Percentiles rank a stretch among this genome's conserved stretches.
These are phyloP conservation scores for Arachnopeziza araneosa DNA, from an alignment of 2,329 filamentous ascomycete genomes.

Conservation along the genomic window DNA sequence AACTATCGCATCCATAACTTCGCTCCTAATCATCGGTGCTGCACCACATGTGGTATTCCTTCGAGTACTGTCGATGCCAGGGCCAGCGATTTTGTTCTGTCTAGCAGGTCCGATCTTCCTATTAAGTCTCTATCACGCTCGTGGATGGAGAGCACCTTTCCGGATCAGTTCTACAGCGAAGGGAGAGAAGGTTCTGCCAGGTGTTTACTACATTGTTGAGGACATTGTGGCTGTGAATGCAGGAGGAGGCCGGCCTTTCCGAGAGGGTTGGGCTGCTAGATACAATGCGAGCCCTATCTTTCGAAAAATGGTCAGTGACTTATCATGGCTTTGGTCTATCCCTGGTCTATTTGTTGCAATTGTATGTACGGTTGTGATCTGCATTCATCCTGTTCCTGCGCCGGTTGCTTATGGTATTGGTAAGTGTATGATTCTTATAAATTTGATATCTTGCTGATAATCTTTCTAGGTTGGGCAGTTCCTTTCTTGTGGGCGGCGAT, in stretches of 20 bases:
- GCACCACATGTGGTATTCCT: slow-evolving; percentile 45
- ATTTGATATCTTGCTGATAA: not conserved
- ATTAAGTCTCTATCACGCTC: slow-evolving; percentile 29
- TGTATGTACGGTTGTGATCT: slow-evolving; percentile 29
- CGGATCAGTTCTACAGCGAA: slow-evolving; percentile 15
- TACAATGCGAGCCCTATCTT: slow-evolving; percentile 38
- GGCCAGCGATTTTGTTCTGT: slow-evolving; percentile 45
- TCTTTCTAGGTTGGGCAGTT: slow-evolving; percentile 18
- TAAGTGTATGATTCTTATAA: slow-evolving; percentile 4
- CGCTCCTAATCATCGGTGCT: slow-evolving; percentile 44
- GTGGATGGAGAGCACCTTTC: slow-evolving; percentile 16
- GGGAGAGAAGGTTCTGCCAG: slow-evolving; percentile 35
- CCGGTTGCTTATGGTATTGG: slow-evolving; percentile 17
- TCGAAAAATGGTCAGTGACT: slow-evolving; percentile 33
- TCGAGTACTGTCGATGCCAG: slow-evolving; percentile 46
- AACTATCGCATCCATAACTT: slow-evolving; percentile 45
- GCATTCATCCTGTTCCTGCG: slow-evolving; percentile 13
- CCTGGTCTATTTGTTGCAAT: slow-evolving; percentile 34
- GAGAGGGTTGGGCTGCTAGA: slow-evolving; percentile 36
- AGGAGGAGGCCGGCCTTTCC: slow-evolving; percentile 45
- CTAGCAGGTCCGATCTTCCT: slow-evolving; percentile 39
- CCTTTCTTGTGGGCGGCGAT: slow-evolving; percentile 20
- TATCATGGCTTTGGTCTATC: slow-evolving; percentile 20
- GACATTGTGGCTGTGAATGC: slow-evolving; percentile 66
- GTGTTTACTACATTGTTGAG: slow-evolving; percentile 61